These are phyloP conservation scores for Aristolochia contorta DNA, from an alignment of 164 flowering plant genomes.

Conservation along the genomic window DNA sequence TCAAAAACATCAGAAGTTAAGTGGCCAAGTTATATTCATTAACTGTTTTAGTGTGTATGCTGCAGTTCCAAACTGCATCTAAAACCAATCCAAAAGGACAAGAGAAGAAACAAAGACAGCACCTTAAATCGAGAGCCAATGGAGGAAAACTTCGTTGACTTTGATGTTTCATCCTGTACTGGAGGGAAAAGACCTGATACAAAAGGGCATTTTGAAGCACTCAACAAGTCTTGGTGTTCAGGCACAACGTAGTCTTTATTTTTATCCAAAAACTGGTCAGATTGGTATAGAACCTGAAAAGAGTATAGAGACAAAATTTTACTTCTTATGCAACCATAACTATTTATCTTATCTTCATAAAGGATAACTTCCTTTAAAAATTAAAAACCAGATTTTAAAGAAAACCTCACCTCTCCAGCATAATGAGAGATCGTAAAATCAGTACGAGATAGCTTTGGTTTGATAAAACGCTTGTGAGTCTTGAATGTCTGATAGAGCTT, in stretches of 20 bases:
- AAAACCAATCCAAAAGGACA: neutral
- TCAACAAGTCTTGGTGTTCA: slow-evolving; percentile 78
- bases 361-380: neutral
- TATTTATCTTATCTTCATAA: neutral
- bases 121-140: slow-evolving; percentile 92
- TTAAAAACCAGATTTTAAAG: neutral
- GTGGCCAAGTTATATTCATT: too few relatives aligned
- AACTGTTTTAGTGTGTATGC: too few relatives aligned
- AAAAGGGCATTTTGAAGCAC: slow-evolving; percentile 68
- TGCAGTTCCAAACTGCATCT: neutral
- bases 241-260: slow-evolving; percentile 88
- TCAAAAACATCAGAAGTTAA: too few relatives aligned
- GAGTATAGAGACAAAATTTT: slow-evolving; percentile 4
- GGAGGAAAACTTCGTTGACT: slow-evolving; percentile 73
- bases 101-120: neutral
- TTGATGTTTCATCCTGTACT: slow-evolving; percentile 44
- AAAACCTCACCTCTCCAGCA: slow-evolving; percentile 77
- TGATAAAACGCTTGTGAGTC: slow-evolving; percentile 64
- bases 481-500: slow-evolving; percentile 85
- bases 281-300: slow-evolving; percentile 70
- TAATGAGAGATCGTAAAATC: slow-evolving; percentile 76
- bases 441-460: slow-evolving; percentile 74
- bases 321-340: neutral
- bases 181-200: slow-evolving; percentile 72
- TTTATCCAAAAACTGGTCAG: slow-evolving; percentile 86